Percentiles rank a stretch among this genome's conserved stretches.
These are phyloP conservation scores for Rhizophlyctis rosea DNA, from an alignment of 192 early-diverging fungal species.

Conservation along the genomic window DNA sequence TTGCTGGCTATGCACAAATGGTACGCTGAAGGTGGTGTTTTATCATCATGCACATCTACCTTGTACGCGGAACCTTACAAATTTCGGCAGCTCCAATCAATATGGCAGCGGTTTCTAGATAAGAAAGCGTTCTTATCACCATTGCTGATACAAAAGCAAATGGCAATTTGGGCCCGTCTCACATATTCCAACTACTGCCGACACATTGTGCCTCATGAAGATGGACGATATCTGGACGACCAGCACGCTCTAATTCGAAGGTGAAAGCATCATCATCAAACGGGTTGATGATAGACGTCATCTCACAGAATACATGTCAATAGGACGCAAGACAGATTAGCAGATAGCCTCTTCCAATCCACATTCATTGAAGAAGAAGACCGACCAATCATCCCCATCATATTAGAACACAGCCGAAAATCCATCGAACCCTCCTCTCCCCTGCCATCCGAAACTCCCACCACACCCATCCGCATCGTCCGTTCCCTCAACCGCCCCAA, in stretches of 20 bases:
- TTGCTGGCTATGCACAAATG: too few species aligned
- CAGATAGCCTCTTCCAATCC: not conserved
- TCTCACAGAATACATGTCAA: not conserved
- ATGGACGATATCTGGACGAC: not conserved
- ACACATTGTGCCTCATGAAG: not conserved
- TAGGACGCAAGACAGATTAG: not conserved
- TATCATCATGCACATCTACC: too few species aligned
- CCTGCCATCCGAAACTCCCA: not conserved
- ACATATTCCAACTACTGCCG: not conserved
- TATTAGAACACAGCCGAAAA: conserved; percentile 2
- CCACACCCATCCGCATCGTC: conserved; percentile 4
- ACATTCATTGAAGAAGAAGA: not conserved
- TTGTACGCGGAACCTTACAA: too few species aligned
- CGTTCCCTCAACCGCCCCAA: not conserved
- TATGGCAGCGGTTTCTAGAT: too few species aligned
- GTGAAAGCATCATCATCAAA: too few species aligned
- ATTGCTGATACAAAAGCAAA: not conserved
- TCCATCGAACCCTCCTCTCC: not conserved
- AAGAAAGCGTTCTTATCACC: too few species aligned
- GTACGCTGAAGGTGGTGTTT: too few species aligned
- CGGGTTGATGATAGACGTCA: too few species aligned
- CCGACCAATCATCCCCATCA: not conserved
- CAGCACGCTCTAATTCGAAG: not conserved
- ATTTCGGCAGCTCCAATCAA: too few species aligned
- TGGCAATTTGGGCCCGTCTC: not conserved